Conservation (phyloP, 2,329 filamentous ascomycete species). For the Aureobasidium zeae region DNA sequence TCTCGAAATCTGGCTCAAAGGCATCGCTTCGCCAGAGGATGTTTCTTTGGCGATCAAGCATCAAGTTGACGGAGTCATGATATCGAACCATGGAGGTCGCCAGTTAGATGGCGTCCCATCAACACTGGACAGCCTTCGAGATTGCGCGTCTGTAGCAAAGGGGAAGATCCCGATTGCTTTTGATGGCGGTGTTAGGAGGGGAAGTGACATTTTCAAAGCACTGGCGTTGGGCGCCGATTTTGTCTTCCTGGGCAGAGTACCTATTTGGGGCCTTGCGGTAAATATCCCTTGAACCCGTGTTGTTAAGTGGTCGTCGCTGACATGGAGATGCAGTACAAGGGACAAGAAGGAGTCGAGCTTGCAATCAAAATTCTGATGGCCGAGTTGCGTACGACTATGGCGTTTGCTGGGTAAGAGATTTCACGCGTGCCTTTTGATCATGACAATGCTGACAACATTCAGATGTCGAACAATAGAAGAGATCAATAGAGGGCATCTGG, state of each 20-base stretch:
- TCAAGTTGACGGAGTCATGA: constrained; percentile 35
- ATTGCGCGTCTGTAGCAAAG: constrained; percentile 31
- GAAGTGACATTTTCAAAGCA: constrained; percentile 51
- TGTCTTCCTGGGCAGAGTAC: constrained; percentile 40
- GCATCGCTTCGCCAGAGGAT: constrained; percentile 31
- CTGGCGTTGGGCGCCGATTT: constrained; percentile 44
- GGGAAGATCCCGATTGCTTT: constrained; percentile 51
- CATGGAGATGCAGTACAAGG: constrained; percentile 26
- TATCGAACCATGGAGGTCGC: constrained; percentile 50
- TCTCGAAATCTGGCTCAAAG: constrained; percentile 43
- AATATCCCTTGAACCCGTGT: constrained; percentile 18
- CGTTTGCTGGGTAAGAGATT: constrained; percentile 10
- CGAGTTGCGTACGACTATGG: constrained; percentile 16
- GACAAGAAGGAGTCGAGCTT: constrained; percentile 30
- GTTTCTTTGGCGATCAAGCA: constrained; percentile 36
- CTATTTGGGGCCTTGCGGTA: constrained; percentile 43
- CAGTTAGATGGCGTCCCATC: constrained; percentile 49
- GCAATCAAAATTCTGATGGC: constrained; percentile 16
- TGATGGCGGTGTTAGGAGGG: constrained; percentile 49
- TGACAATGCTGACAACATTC: not conserved
- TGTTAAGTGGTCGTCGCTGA: not conserved
- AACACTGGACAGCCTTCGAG: constrained; percentile 41
- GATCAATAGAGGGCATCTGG: constrained; percentile 15
- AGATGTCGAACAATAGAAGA: constrained; percentile 17
- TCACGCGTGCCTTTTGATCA: not conserved